These are phyloP conservation scores for Cryphonectria naterciae DNA, from an alignment of 2,329 filamentous ascomycete species.

Conservation along the genomic window DNA sequence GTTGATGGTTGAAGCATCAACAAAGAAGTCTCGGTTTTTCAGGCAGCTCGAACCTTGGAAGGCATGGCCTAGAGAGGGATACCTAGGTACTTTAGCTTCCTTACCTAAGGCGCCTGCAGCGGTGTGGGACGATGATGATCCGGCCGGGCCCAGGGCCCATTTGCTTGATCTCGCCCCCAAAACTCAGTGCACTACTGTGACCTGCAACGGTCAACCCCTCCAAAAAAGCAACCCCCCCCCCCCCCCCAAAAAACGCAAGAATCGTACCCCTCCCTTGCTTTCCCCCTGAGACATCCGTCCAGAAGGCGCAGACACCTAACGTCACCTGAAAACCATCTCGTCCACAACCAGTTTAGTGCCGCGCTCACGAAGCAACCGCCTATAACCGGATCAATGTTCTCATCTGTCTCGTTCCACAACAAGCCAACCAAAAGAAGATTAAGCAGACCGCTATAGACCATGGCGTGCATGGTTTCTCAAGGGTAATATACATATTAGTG, in stretches of 20 bases:
- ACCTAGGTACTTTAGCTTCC: background rate
- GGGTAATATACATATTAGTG: background rate
- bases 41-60: background rate
- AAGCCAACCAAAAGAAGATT: too few relatives aligned
- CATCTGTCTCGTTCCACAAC: too few relatives aligned
- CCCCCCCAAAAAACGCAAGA: too few relatives aligned
- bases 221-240: too few relatives aligned
- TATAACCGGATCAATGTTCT: background rate
- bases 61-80: background rate
- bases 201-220: too few relatives aligned
- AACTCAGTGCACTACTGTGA: background rate
- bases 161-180: background rate
- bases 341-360: background rate
- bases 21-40: background rate
- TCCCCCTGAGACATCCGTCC: background rate
- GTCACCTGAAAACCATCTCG: background rate
- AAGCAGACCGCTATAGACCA: background rate
- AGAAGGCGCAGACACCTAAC: background rate
- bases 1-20: slow-evolving; percentile 1
- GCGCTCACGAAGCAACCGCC: background rate
- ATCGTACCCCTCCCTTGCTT: background rate
- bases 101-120: slow-evolving; percentile 1
- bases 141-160: background rate
- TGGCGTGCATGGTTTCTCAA: too few relatives aligned
- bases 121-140: background rate